Evolutionary conservation across 148 eudicot genomes (phyloP).

Genomic region (Mesembryanthemum crystallinum): DNA sequence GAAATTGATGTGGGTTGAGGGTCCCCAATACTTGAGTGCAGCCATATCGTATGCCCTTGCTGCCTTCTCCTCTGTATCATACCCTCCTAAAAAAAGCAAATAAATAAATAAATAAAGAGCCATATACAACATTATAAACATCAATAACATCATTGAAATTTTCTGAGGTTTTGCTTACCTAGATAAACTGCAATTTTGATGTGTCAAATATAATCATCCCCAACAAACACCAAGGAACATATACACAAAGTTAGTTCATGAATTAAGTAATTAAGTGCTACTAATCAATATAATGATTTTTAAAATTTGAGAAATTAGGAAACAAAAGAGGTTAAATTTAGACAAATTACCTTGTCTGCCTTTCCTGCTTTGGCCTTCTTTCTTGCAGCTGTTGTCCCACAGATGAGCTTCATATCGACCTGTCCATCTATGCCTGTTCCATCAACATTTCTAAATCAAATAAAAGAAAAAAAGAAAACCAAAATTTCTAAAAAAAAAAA

Average conservation of each 20-base stretch:
- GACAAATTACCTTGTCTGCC: slow-evolving; percentile 77
- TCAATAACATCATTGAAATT: no score
- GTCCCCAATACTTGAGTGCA: slow-evolving; percentile 95
- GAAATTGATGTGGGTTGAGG: slow-evolving; percentile 85
- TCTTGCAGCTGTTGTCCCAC: slow-evolving; percentile 73
- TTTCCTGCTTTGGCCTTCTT: slow-evolving; percentile 95
- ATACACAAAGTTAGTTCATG: slow-evolving; percentile 15
- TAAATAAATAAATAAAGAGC: background rate
- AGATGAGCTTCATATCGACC: slow-evolving; percentile 46
- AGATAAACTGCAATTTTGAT: slow-evolving; percentile 61
- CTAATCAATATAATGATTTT: no score
- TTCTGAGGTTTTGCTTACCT: no score
- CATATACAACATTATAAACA: no score
- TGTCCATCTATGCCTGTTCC: slow-evolving; percentile 76
- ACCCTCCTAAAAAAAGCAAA: slow-evolving; percentile 59
- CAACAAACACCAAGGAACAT: background rate
- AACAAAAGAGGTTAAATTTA: background rate
- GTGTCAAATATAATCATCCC: slow-evolving; percentile 10
- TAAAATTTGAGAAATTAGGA: no score
- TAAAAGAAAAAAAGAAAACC: background rate
- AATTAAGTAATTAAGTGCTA: background rate
- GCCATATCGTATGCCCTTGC: slow-evolving; percentile 93
- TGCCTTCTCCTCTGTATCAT: slow-evolving; percentile 92
- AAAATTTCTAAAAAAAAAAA: background rate
- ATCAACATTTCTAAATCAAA: background rate